phyloP scores from a whole-genome alignment of 768 basidiomycete species.

The Hygrophorus russula region DNA sequence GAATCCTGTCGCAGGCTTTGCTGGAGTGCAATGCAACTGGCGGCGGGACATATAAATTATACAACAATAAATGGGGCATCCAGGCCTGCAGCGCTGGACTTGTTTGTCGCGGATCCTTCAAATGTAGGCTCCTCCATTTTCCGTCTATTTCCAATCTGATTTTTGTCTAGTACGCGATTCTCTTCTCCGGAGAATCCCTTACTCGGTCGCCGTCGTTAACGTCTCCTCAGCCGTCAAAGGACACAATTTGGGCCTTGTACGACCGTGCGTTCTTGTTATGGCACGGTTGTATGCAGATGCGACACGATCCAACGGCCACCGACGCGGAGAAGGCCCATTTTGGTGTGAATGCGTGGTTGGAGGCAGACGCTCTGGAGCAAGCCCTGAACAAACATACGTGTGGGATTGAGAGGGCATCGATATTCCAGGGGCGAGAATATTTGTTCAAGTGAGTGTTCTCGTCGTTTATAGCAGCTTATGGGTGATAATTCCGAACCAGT shows the following conservation, averaged over 20 bases:
- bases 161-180: constrained; percentile 44
- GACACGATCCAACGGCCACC: constrained; percentile 25
- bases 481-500: constrained; percentile 21
- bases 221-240: constrained; percentile 33
- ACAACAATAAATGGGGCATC: constrained; percentile 26
- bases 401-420: constrained; percentile 50
- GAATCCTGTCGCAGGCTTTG: constrained; percentile 65
- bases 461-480: background rate
- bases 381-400: constrained; percentile 57
- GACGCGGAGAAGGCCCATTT: constrained; percentile 49
- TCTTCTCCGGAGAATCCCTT: constrained; percentile 66
- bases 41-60: constrained; percentile 56
- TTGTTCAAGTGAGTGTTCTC: constrained; percentile 54
- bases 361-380: constrained; percentile 55
- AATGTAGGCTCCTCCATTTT: constrained; percentile 36
- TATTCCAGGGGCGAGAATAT: constrained; percentile 63
- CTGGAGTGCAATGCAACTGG: constrained; percentile 58
- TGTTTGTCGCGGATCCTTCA: constrained; percentile 51
- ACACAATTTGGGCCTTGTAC: constrained; percentile 68
- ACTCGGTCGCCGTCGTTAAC: constrained; percentile 20
- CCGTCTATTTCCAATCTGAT: background rate
- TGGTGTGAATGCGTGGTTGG: constrained; percentile 57
- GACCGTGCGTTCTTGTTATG: constrained; percentile 61
- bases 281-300: constrained; percentile 61
- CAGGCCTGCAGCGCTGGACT: constrained; percentile 25